These are phyloP conservation scores for Chlamydomonas schloesseri DNA, from an alignment of 139 green algal genomes.

Conservation along the genomic window DNA sequence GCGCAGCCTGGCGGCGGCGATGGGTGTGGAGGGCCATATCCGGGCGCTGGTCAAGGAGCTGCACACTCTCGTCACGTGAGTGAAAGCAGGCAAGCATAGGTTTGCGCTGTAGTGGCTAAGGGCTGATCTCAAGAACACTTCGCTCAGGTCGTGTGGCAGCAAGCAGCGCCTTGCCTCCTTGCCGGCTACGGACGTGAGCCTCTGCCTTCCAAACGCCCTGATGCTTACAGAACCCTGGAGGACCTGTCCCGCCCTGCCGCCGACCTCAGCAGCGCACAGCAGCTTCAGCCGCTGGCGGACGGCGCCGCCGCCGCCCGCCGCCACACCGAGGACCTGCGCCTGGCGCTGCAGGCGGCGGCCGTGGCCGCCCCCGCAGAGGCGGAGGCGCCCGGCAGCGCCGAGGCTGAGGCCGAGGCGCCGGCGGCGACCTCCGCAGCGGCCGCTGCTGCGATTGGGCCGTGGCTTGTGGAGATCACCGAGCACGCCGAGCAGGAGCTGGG, in stretches of 20 bases:
- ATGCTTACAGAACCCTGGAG: conserved; percentile 5
- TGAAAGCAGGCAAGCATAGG: no score
- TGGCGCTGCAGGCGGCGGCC: conserved; percentile 6
- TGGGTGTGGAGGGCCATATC: conserved; percentile 3
- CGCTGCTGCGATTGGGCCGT: background rate
- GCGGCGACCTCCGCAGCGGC: background rate
- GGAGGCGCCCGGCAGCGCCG: background rate
- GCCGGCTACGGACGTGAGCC: no score
- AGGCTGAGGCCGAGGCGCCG: background rate
- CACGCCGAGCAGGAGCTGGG: conserved; percentile 14
- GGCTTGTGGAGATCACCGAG: conserved; percentile 11
- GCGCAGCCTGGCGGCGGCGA: background rate
- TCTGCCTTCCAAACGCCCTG: no score
- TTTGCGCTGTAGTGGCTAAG: no score
- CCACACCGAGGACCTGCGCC: conserved; percentile 11
- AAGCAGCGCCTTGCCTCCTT: no score
- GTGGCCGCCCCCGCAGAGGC: background rate
- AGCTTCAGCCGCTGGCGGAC: conserved; percentile 18
- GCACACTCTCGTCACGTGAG: background rate
- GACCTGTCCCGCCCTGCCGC: background rate
- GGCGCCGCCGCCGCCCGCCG: background rate
- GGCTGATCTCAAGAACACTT: no score
- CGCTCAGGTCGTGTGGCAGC: no score
- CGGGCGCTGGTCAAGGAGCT: conserved; percentile 5
- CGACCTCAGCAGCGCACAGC: background rate